phyloP scores from a whole-genome alignment of 176 grass and related monocot genomes.

The Paspalum vaginatum region DNA sequence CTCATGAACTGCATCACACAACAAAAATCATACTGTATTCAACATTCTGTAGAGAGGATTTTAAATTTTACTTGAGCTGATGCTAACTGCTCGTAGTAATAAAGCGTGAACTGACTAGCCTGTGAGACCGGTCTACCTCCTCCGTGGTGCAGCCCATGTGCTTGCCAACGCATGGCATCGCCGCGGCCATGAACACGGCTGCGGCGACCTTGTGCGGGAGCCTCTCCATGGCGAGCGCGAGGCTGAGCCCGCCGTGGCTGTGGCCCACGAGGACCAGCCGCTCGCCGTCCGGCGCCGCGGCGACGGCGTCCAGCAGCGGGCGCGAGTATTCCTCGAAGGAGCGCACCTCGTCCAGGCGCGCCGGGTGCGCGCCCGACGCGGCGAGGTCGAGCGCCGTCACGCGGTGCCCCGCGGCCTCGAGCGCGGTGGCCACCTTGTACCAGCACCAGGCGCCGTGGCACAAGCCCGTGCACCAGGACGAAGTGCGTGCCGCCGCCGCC shows the following conservation, averaged over 20 bases:
- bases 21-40: too few relatives aligned
- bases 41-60: too few relatives aligned
- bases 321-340: slow-evolving; percentile 59
- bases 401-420: slow-evolving; percentile 37
- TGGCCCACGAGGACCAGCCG: slow-evolving; percentile 49
- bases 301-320: slow-evolving; percentile 51
- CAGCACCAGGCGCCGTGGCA: slow-evolving; percentile 66
- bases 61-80: too few relatives aligned
- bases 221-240: slow-evolving; percentile 62
- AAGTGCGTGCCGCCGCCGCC: slow-evolving; percentile 36
- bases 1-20: slow-evolving; percentile 40
- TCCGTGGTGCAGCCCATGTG: slow-evolving; percentile 26
- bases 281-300: slow-evolving; percentile 23
- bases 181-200: slow-evolving; percentile 53
- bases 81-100: too few relatives aligned
- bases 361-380: slow-evolving; percentile 41
- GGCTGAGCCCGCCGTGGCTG: slow-evolving; percentile 56
- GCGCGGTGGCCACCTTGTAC: slow-evolving; percentile 45
- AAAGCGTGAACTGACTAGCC: too few relatives aligned
- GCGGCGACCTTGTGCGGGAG: slow-evolving; percentile 43
- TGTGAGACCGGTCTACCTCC: too few relatives aligned
- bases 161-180: slow-evolving; percentile 44
- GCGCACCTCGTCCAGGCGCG: slow-evolving; percentile 47
- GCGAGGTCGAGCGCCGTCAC: slow-evolving; percentile 62
- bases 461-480: slow-evolving; percentile 54